Evolutionary conservation across 1,284 basidiomycete genomes (phyloP).

Genomic region (Moesziomyces antarcticus): DNA sequence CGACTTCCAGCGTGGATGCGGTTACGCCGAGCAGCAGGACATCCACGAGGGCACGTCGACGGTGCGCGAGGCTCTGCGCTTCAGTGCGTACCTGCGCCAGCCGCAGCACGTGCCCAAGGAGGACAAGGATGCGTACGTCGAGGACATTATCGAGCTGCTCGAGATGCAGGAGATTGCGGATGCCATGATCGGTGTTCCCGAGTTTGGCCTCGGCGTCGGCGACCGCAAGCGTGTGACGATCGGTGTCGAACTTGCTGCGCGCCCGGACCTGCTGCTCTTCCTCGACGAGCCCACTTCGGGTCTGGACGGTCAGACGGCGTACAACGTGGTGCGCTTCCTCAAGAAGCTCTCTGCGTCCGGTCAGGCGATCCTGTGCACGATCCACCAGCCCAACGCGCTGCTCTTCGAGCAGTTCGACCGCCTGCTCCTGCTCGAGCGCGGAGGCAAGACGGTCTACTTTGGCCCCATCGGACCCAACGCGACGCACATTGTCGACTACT

Average conservation of each 20-base stretch:
- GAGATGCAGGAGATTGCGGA: constrained; percentile 79
- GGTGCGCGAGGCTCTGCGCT: constrained; percentile 84
- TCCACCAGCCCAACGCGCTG: constrained; percentile 49
- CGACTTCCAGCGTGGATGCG: constrained; percentile 78
- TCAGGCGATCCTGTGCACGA: constrained; percentile 52
- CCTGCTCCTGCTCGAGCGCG: constrained; percentile 35
- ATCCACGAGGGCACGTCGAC: constrained; percentile 82
- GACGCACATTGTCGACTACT: constrained; percentile 38
- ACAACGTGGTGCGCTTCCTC: constrained; percentile 49
- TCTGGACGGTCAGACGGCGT: constrained; percentile 44
- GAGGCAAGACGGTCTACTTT: constrained; percentile 49
- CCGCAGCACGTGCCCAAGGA: constrained; percentile 74
- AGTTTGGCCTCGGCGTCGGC: constrained; percentile 72
- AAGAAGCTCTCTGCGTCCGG: constrained; percentile 46
- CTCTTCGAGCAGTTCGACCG: constrained; percentile 50
- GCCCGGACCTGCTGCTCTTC: constrained; percentile 70
- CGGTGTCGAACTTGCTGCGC: constrained; percentile 48
- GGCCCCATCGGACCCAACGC: constrained; percentile 37
- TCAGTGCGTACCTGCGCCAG: constrained; percentile 84
- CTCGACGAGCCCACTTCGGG: constrained; percentile 60
- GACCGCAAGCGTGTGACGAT: constrained; percentile 77
- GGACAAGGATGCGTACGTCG: constrained; percentile 85
- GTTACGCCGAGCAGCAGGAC: constrained; percentile 82
- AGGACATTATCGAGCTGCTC: constrained; percentile 81
- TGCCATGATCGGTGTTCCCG: constrained; percentile 74